These are phyloP conservation scores for Physaria fendleri DNA, from an alignment of 345 rosid genomes.

Conservation along the genomic window DNA sequence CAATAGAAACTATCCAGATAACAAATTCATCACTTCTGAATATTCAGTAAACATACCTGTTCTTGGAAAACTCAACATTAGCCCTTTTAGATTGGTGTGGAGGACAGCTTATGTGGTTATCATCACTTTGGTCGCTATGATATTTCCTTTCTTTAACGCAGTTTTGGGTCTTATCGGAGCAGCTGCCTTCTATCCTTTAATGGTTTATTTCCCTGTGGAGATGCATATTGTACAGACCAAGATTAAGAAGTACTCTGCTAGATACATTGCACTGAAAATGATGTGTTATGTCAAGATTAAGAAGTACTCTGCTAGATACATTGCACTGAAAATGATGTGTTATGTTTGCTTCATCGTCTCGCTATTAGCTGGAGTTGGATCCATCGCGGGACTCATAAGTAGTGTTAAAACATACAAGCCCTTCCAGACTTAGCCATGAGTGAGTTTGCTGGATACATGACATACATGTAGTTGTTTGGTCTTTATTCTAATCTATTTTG, in stretches of 20 bases:
- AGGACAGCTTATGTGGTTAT: constrained; percentile 63
- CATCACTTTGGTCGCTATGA: constrained; percentile 67
- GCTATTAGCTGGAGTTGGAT: constrained; percentile 64
- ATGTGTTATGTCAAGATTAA: constrained; percentile 47
- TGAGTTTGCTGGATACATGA: constrained; percentile 13
- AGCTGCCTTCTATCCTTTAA: constrained; percentile 79
- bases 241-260: constrained; percentile 46
- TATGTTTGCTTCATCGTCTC: constrained; percentile 62
- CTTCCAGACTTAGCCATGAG: constrained; percentile 39
- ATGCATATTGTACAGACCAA: constrained; percentile 67
- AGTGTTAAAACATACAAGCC: constrained; percentile 72
- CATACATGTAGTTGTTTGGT: constrained; percentile 5
- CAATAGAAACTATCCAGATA: constrained; percentile 57
- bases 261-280: constrained; percentile 67
- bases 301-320: constrained; percentile 63
- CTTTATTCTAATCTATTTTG: constrained; percentile 4
- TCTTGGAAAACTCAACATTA: constrained; percentile 43
- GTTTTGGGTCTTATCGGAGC: constrained; percentile 82
- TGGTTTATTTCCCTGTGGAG: constrained; percentile 84
- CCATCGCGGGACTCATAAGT: constrained; percentile 58
- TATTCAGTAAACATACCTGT: constrained; percentile 43
- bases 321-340: constrained; percentile 54
- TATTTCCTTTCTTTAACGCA: constrained; percentile 89
- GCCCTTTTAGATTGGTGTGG: constrained; percentile 65
- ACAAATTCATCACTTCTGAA: constrained; percentile 50